These are phyloP conservation scores for Calocybe cyanea DNA, from an alignment of 768 basidiomycete genomes.

Conservation along the genomic window DNA sequence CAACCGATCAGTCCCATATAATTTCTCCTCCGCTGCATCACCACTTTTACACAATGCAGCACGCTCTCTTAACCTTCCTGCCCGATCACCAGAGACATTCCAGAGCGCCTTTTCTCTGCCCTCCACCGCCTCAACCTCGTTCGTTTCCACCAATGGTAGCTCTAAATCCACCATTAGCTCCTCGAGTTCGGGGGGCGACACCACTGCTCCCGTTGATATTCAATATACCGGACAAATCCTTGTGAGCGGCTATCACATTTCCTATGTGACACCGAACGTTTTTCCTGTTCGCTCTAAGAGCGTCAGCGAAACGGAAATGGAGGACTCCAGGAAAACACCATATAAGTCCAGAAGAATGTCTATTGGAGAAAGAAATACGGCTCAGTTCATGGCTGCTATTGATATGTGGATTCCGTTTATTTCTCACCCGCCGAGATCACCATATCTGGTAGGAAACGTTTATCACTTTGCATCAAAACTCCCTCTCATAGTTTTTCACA, in stretches of 20 bases:
- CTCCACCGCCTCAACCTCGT: conserved; percentile 28
- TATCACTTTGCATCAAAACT: conserved; percentile 1
- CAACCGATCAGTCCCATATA: conserved; percentile 65
- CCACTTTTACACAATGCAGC: conserved; percentile 69
- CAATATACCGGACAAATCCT: conserved; percentile 74
- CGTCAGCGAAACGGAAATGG: conserved; percentile 27
- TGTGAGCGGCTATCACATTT: conserved; percentile 73
- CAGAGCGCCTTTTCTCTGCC: conserved; percentile 48
- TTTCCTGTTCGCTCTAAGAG: conserved; percentile 36
- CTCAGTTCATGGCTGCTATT: conserved; percentile 80
- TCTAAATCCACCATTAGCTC: conserved; percentile 31
- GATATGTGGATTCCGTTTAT: conserved; percentile 72
- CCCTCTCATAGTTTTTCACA: conserved; percentile 22
- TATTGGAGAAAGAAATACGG: conserved; percentile 52
- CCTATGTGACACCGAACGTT: conserved; percentile 70
- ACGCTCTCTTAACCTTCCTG: conserved; percentile 61
- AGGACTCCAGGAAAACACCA: conserved; percentile 20
- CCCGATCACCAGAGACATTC: conserved; percentile 58
- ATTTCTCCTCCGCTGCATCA: conserved; percentile 59
- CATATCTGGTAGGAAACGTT: conserved; percentile 57
- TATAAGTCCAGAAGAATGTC: conserved; percentile 47
- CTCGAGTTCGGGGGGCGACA: conserved; percentile 22
- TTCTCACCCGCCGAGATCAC: conserved; percentile 63
- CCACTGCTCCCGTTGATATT: conserved; percentile 48
- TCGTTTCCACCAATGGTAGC: conserved; percentile 29